These are phyloP conservation scores for Solanum virginianum DNA, from an alignment of 257 asterid species.

Conservation along the genomic window DNA sequence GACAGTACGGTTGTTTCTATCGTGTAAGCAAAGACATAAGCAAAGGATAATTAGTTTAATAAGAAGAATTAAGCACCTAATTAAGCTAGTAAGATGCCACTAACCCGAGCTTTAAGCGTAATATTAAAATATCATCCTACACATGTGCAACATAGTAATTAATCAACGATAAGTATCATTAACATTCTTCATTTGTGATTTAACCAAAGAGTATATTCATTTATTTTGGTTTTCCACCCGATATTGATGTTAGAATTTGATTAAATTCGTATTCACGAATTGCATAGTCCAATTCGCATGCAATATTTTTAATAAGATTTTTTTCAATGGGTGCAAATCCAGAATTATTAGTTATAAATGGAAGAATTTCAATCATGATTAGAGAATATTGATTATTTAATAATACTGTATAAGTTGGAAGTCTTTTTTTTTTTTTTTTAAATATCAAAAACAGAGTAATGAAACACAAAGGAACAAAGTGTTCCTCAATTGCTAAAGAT, in stretches of 20 bases:
- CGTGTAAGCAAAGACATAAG: neutral
- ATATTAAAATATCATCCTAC: neutral
- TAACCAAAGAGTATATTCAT: neutral
- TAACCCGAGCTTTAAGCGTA: neutral
- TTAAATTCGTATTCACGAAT: neutral
- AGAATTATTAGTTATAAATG: neutral
- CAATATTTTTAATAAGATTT: too few species aligned
- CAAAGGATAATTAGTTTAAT: neutral
- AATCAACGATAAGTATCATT: neutral
- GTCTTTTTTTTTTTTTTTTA: too few species aligned
- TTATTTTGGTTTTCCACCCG: neutral
- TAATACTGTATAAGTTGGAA: neutral
- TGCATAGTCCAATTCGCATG: fast-evolving
- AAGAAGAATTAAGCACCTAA: neutral
- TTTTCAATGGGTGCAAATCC: neutral
- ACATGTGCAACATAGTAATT: neutral
- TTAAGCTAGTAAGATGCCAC: neutral
- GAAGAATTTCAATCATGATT: neutral
- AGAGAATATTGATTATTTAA: too few species aligned
- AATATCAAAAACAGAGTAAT: too few species aligned
- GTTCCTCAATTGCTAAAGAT: neutral
- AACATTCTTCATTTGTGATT: neutral
- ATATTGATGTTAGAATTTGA: neutral
- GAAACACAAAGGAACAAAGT: neutral
- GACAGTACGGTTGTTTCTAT: neutral